Evolutionary conservation across 2,329 filamentous ascomycete species (phyloP).

Genomic region (Microdochium paspali): DNA sequence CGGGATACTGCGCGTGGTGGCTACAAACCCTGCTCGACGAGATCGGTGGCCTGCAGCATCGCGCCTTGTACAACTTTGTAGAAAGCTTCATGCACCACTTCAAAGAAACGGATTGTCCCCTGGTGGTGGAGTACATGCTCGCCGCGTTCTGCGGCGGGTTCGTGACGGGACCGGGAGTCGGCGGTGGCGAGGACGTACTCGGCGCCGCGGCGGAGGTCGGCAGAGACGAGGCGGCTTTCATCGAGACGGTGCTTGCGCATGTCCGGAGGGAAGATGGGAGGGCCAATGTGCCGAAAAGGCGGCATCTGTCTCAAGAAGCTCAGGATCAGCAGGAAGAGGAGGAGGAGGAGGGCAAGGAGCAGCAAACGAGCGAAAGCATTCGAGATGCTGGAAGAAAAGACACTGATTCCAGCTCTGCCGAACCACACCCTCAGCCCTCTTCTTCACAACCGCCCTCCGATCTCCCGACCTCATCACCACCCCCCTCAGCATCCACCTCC

Average conservation of each 20-base stretch:
- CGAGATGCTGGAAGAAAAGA: no score
- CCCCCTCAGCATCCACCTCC: no score
- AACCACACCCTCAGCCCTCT: no score
- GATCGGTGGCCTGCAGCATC: not conserved
- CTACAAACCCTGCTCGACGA: not conserved
- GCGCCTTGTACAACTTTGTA: not conserved
- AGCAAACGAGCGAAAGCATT: no score
- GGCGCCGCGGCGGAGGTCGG: not conserved
- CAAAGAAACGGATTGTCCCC: not conserved
- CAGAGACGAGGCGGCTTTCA: not conserved
- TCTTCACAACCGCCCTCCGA: no score
- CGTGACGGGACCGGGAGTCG: not conserved
- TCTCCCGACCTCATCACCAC: no score
- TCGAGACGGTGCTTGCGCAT: not conserved
- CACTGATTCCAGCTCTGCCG: no score
- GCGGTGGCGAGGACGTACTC: not conserved
- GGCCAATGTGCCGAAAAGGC: not conserved
- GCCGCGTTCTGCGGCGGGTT: not conserved
- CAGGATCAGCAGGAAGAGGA: not conserved
- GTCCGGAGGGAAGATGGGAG: not conserved
- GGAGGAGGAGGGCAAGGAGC: no score
- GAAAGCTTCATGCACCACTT: not conserved
- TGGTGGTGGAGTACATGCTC: not conserved
- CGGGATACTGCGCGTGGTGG: not conserved
- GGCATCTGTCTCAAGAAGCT: not conserved